These are phyloP conservation scores for Chaetomium olivaceum DNA, from an alignment of 2,329 filamentous ascomycete genomes.

Conservation along the genomic window DNA sequence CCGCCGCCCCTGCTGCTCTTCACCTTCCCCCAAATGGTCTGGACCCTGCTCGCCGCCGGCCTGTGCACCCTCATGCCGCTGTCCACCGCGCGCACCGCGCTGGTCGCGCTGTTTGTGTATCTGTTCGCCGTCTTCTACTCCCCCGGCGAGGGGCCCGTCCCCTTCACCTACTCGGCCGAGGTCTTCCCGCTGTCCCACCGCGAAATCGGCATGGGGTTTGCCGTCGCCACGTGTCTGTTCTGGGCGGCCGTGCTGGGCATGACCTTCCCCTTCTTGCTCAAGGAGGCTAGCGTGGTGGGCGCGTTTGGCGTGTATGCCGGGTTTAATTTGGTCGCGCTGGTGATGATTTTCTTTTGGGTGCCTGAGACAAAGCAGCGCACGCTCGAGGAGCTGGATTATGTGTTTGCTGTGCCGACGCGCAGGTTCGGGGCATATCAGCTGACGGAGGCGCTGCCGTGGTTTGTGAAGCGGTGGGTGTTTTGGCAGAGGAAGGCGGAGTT, in stretches of 20 bases:
- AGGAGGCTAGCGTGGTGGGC: conserved; percentile 46
- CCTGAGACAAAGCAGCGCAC: conserved; percentile 63
- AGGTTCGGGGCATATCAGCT: conserved; percentile 60
- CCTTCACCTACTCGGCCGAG: conserved; percentile 68
- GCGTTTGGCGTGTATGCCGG: conserved; percentile 58
- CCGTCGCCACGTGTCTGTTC: conserved; percentile 65
- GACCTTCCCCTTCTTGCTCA: conserved; percentile 61
- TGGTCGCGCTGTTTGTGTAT: conserved; percentile 61
- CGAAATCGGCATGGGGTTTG: conserved; percentile 70
- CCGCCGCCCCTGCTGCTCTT: conserved; percentile 63
- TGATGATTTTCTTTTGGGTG: conserved; percentile 58
- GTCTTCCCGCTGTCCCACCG: conserved; percentile 70
- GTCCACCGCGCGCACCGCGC: conserved; percentile 39
- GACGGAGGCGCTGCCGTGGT: conserved; percentile 59
- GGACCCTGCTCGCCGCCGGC: conserved; percentile 65
- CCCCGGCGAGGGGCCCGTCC: conserved; percentile 66
- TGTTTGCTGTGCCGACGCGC: conserved; percentile 60
- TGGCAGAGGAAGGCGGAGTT: conserved; percentile 49
- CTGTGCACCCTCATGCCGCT: conserved; percentile 55
- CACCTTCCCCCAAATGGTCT: conserved; percentile 68
- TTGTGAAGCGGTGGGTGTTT: conserved; percentile 59
- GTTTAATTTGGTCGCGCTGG: conserved; percentile 55
- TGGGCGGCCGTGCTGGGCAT: conserved; percentile 62
- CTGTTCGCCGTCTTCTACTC: conserved; percentile 64
- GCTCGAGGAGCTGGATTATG: conserved; percentile 60